Evolutionary conservation across 176 grass and related monocot species (phyloP), one percentile per base, ranked within the genome.

Genomic region (Canna indica): DNA sequence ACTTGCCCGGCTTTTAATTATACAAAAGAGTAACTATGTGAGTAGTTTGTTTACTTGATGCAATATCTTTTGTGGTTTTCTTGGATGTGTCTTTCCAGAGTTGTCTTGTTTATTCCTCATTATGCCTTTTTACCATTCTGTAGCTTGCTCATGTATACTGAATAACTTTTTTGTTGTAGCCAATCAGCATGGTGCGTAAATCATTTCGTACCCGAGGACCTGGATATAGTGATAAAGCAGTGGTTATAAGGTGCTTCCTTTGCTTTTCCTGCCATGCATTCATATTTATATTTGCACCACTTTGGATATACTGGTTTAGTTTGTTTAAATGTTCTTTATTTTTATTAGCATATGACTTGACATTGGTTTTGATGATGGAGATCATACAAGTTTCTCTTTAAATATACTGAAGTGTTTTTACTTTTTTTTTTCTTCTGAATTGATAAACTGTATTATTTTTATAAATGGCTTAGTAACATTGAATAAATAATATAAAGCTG

Each of bases 1-100:
- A 75, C 86, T 92, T 90, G 38, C 72, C 30, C 84, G 93, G 1
- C 85, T 97, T 87, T 83, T 91, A 81, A 89, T 97, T 62, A 74
- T 97, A 77, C 88, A 89, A 64, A 97, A 97, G 60, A 66, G 86
- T 77, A 97, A 92, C 69, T 91, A 97, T 77, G 93, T 97, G 83
- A 97, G 93, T 77, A 44, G 14, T 29, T 65, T n/a, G n/a, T 10
- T 76, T n/a, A n/a, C n/a, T n/a, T n/a, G n/a, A n/a, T n/a, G n/a
- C n/a, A n/a, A n/a, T n/a, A n/a, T n/a, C 38, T 22, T 52, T 38
- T 80, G 30, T 56, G 61, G 33, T 24, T 67, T 60, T 60, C 11
- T 12, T 59, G 31, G 24, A 30, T 13, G 7, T 30, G 12, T 7
- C 15, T 73, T 41, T 30, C 70, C 10, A 36, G 22, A 36, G 4